Percentiles rank a stretch among this genome's conserved stretches.
phyloP scores from a whole-genome alignment of 495 filamentous ascomycete genomes.

The Parachaetomium inaequale region DNA sequence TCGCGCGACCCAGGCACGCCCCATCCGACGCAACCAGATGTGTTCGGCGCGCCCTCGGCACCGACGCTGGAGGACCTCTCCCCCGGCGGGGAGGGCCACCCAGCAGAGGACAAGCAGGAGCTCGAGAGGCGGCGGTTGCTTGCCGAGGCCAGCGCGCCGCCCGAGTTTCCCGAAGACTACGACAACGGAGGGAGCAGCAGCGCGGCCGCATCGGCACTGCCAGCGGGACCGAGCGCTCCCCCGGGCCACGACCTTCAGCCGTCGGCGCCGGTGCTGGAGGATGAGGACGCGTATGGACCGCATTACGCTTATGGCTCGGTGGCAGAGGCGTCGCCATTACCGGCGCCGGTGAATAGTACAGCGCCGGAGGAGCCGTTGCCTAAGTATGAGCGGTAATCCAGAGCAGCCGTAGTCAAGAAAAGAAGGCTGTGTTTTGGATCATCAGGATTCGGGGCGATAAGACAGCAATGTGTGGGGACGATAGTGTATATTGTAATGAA shows the following conservation, averaged over 20 bases:
- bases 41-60: slow-evolving; percentile 38
- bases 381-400: slow-evolving; percentile 27
- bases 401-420: background rate
- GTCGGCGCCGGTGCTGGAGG: slow-evolving; percentile 67
- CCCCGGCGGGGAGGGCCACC: slow-evolving; percentile 33
- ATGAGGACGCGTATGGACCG: slow-evolving; percentile 52
- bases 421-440: background rate
- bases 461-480: background rate
- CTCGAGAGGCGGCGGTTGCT: slow-evolving; percentile 71
- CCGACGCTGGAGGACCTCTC: slow-evolving; percentile 47
- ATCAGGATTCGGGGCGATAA: background rate
- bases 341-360: background rate
- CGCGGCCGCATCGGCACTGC: slow-evolving; percentile 16
- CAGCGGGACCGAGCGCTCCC: slow-evolving; percentile 14
- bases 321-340: slow-evolving; percentile 21
- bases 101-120: slow-evolving; percentile 80
- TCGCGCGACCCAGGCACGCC: slow-evolving; percentile 4
- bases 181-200: slow-evolving; percentile 28
- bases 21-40: slow-evolving; percentile 10
- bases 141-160: slow-evolving; percentile 67
- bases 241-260: slow-evolving; percentile 39
- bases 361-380: slow-evolving; percentile 39
- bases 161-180: slow-evolving; percentile 49
- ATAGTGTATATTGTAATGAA: slow-evolving; percentile 20
- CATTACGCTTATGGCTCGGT: slow-evolving; percentile 34